phyloP scores from a whole-genome alignment of 257 asterid species.

The Verbascum thapsus region DNA sequence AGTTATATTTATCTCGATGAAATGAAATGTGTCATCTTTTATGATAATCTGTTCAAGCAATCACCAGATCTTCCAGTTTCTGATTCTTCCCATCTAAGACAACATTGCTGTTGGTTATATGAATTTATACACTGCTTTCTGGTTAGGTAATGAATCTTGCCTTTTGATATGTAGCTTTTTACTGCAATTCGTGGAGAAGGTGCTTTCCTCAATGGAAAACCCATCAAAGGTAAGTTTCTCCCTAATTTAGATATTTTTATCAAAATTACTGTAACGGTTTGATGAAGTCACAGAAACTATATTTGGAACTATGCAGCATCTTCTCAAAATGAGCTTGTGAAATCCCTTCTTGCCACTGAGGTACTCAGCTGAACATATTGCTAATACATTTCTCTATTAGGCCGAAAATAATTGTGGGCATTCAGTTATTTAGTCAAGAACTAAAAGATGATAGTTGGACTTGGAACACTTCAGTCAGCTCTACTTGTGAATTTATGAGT shows the following conservation, averaged over 20 bases:
- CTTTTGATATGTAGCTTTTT: slow-evolving; percentile 60
- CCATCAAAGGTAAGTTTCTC: slow-evolving; percentile 56
- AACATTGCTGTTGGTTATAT: slow-evolving; percentile 14
- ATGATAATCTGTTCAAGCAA: slow-evolving; percentile 9
- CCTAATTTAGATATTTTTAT: slow-evolving; percentile 2
- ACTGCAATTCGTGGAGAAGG: slow-evolving; percentile 75
- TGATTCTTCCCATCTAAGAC: neutral
- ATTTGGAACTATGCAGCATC: slow-evolving; percentile 54
- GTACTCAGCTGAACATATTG: slow-evolving; percentile 37
- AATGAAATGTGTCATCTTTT: neutral
- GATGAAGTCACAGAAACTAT: slow-evolving; percentile 20
- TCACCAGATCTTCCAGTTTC: neutral
- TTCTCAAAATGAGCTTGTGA: slow-evolving; percentile 77
- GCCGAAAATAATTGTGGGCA: neutral
- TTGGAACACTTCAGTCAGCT: slow-evolving; percentile 11
- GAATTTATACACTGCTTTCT: slow-evolving; percentile 11
- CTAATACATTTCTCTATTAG: slow-evolving; percentile 11
- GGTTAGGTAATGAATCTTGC: slow-evolving; percentile 20
- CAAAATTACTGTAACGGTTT: slow-evolving; percentile 13
- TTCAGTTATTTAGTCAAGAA: neutral
- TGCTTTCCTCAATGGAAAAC: slow-evolving; percentile 73
- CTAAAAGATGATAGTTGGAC: neutral
- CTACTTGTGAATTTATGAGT: slow-evolving; percentile 7
- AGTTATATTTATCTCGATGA: slow-evolving; percentile 6
- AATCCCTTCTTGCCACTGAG: slow-evolving; percentile 88